Evolutionary conservation across 2,329 filamentous ascomycete species (phyloP), one percentile per base, ranked within the genome.

Genomic region (Xylariaceae sp.): DNA sequence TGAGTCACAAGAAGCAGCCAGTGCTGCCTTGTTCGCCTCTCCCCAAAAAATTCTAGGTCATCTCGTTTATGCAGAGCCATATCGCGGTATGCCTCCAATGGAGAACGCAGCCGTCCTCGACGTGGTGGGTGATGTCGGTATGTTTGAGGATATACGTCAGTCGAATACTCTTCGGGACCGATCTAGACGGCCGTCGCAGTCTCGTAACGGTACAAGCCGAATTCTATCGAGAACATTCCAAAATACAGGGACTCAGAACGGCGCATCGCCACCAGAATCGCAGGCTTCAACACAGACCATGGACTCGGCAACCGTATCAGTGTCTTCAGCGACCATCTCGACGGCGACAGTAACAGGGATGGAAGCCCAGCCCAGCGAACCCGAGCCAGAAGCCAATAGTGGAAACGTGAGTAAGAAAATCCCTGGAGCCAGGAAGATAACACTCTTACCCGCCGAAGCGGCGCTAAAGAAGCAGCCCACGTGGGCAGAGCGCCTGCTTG

Each of bases 1-100:
- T 67, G 90, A 92, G 74, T 90, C 87, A 37, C 80, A 82, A 45
- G 83, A 89, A 64, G 87, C 89, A 2, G 90, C 88, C 17, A 87
- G 90, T 57, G 79, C 85, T 9, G 90, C 90, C 19, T 76, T 87
- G 37, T 88, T 83, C 69, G 83, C 84, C 51, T 91, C 88, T 48
- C 90, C 90, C 0, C 87, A 92, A 74, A 82, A 82, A 57, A 85
- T 93, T 59, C 79, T 90, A 53, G 89, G 89, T 9, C 81, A 89
- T 69, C 73, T 89, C 11, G 86, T 93, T 23, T 86, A 85, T 66
- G 90, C 88, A 33, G 89, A 92, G 74, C 79, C 81, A 26, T 93
- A 90, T 71, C 79, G 83, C 56, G 87, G 87, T 46, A 76, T 86
- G 26, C 82, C 87, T 1, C 88, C 89, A 1, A 73, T 79, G 9